Percentiles rank a stretch among this genome's conserved stretches.
Evolutionary conservation across 2,329 filamentous ascomycete species (phyloP).

Genomic region (Colletotrichum lini): DNA sequence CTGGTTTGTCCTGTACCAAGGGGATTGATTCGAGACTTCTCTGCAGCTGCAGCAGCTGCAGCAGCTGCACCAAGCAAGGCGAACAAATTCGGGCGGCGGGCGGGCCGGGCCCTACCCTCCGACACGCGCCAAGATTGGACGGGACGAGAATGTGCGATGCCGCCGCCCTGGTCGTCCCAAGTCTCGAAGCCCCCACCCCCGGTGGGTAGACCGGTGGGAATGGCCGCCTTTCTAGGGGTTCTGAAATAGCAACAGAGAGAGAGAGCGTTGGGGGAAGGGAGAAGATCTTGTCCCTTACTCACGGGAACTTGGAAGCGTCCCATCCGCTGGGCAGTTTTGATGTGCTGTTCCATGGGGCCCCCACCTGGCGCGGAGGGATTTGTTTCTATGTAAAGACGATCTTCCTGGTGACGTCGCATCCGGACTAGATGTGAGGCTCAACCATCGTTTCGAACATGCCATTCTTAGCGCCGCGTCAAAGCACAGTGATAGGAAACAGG

Average conservation of each 20-base stretch:
- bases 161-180: conserved; percentile 33
- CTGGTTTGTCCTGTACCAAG: neutral
- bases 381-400: conserved; percentile 36
- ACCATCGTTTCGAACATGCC: conserved; percentile 28
- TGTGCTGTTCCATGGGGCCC: neutral
- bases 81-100: conserved; percentile 7
- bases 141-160: conserved; percentile 16
- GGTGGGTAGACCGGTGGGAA: neutral
- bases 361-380: neutral
- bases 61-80: neutral
- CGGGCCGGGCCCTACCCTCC: conserved; percentile 33
- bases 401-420: conserved; percentile 13
- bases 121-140: conserved; percentile 39
- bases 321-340: conserved; percentile 29
- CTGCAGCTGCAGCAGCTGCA: neutral
- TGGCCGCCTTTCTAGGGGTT: neutral
- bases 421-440: conserved; percentile 17
- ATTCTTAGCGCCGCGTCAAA: conserved; percentile 21
- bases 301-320: conserved; percentile 20
- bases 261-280: conserved; percentile 1
- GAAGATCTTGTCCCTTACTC: neutral
- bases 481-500: conserved; percentile 1
- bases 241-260: neutral
- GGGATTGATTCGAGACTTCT: neutral
- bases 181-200: neutral